A percentile compares a stretch with the other conserved stretches of the same genome.
Conservation (phyloP, 2,329 filamentous ascomycete genomes). For the Lasiodiplodia gonubiensis region DNA sequence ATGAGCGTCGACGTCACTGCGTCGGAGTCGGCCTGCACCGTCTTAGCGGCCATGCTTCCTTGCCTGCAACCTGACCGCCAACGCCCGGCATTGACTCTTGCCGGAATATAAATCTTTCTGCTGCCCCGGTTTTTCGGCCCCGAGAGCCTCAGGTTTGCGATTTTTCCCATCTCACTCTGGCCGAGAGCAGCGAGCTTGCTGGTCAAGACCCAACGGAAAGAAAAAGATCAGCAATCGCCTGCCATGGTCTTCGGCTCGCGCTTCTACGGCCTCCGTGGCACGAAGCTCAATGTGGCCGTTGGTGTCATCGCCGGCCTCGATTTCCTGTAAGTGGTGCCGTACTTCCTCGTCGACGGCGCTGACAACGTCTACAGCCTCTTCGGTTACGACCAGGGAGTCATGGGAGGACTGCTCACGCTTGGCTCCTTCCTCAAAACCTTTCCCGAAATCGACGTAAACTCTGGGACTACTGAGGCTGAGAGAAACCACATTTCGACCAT, state of each 20-base stretch:
- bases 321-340: conserved; percentile 60
- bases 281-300: conserved; percentile 69
- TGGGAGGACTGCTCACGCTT: conserved; percentile 72
- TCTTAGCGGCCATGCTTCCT: conserved; percentile 11
- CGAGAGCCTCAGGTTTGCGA: background rate
- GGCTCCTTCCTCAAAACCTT: conserved; percentile 60
- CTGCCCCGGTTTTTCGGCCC: background rate
- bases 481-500: conserved; percentile 47
- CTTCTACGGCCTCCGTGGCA: conserved; percentile 71
- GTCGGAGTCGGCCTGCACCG: background rate
- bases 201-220: background rate
- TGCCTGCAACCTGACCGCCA: conserved; percentile 9
- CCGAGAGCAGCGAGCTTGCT: conserved; percentile 4
- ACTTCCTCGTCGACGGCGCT: conserved; percentile 8
- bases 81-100: background rate
- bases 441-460: conserved; percentile 48
- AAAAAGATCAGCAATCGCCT: background rate
- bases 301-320: conserved; percentile 74
- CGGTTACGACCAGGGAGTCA: conserved; percentile 72
- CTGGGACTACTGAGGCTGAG: conserved; percentile 41
- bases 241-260: conserved; percentile 34
- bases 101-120: conserved; percentile 9
- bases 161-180: background rate
- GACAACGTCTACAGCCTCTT: conserved; percentile 47
- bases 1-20: conserved; percentile 19